Evolutionary conservation across 495 filamentous ascomycete genomes (phyloP).

Genomic region (Wilcoxina mikolae): DNA sequence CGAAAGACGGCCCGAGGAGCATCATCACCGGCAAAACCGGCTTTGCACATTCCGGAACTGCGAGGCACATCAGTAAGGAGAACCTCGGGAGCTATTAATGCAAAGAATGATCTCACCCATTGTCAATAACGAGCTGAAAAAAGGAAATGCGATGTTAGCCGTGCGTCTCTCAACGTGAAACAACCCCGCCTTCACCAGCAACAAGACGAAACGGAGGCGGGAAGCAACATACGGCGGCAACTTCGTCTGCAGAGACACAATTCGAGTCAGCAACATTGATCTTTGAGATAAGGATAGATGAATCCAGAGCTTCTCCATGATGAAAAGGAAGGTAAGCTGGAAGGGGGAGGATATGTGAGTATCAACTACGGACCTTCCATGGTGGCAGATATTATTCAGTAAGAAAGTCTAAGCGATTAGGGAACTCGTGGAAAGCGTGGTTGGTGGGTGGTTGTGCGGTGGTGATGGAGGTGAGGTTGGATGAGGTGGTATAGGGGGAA

Average conservation of each 20-base stretch:
- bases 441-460: not conserved
- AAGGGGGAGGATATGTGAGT: conserved; percentile 20
- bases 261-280: conserved; percentile 39
- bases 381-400: conserved; percentile 35
- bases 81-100: conserved; percentile 8
- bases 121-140: conserved; percentile 88
- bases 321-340: conserved; percentile 26
- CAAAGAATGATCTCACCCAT: conserved; percentile 64
- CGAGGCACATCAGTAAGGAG: conserved; percentile 38
- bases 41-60: conserved; percentile 99
- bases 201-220: not conserved
- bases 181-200: conserved; percentile 2
- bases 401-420: conserved; percentile 31
- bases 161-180: not conserved
- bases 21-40: conserved; percentile 99
- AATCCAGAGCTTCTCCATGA: conserved; percentile 25
- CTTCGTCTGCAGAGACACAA: conserved; percentile 68
- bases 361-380: conserved; percentile 61
- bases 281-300: conserved; percentile 14
- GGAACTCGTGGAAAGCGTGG: conserved; percentile 32
- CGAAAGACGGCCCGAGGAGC: conserved; percentile 98
- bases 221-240: conserved; percentile 53
- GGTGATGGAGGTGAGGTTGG: conserved; percentile 20
- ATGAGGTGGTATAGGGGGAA: conserved; percentile 25
- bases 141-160: conserved; percentile 17